Conservation (phyloP, 495 filamentous ascomycete genomes). For the Xylaria acuta region DNA sequence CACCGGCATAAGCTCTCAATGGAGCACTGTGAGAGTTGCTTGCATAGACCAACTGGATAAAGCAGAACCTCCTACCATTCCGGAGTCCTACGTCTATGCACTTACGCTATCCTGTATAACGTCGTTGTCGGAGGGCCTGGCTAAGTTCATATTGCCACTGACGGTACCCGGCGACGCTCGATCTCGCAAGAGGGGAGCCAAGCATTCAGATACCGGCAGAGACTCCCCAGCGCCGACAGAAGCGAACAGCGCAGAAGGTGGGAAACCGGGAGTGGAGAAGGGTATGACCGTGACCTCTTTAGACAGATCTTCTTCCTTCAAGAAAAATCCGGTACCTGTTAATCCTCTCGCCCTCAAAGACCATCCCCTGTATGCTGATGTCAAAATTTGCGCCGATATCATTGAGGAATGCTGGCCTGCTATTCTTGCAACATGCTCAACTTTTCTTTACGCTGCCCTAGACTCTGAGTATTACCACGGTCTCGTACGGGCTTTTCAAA, state of each 20-base stretch:
- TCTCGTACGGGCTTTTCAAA: constrained; percentile 92
- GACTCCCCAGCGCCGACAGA: constrained; percentile 48
- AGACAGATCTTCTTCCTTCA: constrained; percentile 57
- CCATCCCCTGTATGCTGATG: constrained; percentile 71
- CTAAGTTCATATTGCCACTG: constrained; percentile 88
- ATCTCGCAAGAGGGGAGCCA: constrained; percentile 55
- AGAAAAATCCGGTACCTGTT: constrained; percentile 69
- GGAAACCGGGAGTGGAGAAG: constrained; percentile 42
- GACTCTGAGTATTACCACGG: constrained; percentile 95
- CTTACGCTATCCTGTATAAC: constrained; percentile 88
- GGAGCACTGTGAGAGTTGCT: constrained; percentile 85
- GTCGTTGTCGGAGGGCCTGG: constrained; percentile 86
- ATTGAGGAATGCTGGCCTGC: constrained; percentile 96
- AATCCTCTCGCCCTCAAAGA: constrained; percentile 79
- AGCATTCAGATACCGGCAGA: constrained; percentile 49
- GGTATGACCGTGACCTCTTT: constrained; percentile 46
- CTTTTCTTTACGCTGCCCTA: constrained; percentile 87
- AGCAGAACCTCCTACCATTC: constrained; percentile 77
- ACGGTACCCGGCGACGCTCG: constrained; percentile 72
- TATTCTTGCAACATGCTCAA: constrained; percentile 89
- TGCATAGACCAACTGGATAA: constrained; percentile 97
- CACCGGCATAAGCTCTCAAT: constrained; percentile 83
- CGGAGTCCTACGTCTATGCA: constrained; percentile 93
- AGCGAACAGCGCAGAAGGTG: constrained; percentile 40
- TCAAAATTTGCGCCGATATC: constrained; percentile 77